Base-by-base conservation (phyloP, 2,329 filamentous ascomycete genomes). In the Stagonosporopsis rhizophila region DNA sequence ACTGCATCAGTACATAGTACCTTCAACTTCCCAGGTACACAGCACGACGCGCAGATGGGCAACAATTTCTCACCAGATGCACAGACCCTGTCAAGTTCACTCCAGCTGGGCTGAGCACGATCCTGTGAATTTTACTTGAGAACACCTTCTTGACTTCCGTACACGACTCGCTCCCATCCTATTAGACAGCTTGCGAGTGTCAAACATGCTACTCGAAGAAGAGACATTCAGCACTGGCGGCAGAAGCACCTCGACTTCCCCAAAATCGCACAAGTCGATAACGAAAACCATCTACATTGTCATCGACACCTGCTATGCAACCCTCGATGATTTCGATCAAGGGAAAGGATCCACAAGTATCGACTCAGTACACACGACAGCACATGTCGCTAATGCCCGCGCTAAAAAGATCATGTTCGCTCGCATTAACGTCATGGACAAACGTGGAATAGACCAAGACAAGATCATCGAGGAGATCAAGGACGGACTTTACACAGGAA, bases 351-450 rank as follows among this genome's bases (percentile, higher is more conserved):
- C 32, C 12, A 65, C 62, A 8, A 53, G 35, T 17, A 61, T 67
- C 54, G 61, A 64, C 22, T 66, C 62, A 2, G 63, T 65, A 34
- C 66, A 69, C 47, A 64, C 58, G 25, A 65, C 57, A 19, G 56
- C 55, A 34, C 34, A 42, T 3, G 59, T 58, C 19, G 66, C 66
- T 15, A 69, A 69, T 35, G 54, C 46, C 11, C 61, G 63, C 19
- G 66, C 66, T 8, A 69, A 66, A 39, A 69, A 67, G 19, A 57
- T 64, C 12, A 69, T 69, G 35, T 67, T 62, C 40, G 60, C 64
- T 17, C 37, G 42, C 25, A 44, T 9, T 6, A 45, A 30, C 9
- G 32, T 59, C 25, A 59, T 56, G 1, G 47, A 60, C 15, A 52
- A 57, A 11, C 62, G 60, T 22, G 59, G 61, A 3, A 56, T 67